phyloP scores from a whole-genome alignment of 441 rosid genomes.

The Pelargonium myrrhifolium region DNA sequence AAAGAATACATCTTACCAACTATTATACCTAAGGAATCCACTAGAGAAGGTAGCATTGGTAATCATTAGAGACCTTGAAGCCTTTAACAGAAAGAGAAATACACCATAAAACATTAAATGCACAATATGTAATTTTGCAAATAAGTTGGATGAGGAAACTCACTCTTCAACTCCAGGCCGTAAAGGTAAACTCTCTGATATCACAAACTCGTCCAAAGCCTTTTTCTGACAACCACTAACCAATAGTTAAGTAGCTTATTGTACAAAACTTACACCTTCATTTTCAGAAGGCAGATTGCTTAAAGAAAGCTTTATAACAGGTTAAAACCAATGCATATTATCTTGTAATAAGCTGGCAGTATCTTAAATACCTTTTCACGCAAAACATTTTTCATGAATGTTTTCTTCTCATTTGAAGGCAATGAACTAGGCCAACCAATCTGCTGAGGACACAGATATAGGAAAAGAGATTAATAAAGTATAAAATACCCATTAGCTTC shows the following conservation, averaged over 20 bases:
- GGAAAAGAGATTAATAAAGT: conserved; percentile 16
- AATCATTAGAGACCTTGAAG: background rate
- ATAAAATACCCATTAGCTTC: background rate
- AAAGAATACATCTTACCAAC: background rate
- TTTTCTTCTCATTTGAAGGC: conserved; percentile 73
- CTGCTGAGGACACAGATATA: conserved; percentile 26
- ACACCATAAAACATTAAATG: background rate
- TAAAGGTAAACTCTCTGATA: conserved; percentile 54
- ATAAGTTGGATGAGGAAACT: conserved; percentile 27
- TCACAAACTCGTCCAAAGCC: conserved; percentile 60
- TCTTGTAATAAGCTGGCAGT: background rate
- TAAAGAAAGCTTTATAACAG: background rate
- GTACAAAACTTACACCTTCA: conserved; percentile 8
- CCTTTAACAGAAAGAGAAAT: background rate
- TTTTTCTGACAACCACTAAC: conserved; percentile 49
- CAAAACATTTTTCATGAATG: conserved; percentile 59
- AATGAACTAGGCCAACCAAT: conserved; percentile 94
- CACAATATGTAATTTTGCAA: background rate
- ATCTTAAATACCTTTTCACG: conserved; percentile 55
- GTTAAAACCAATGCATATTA: background rate
- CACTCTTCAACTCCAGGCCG: conserved; percentile 83
- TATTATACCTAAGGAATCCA: too few relatives aligned
- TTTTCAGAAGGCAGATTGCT: background rate
- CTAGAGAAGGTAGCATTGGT: background rate
- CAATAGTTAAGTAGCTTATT: conserved; percentile 17